Evolutionary conservation across 176 grass and related monocot species (phyloP).

Genomic region (Oryza officinalis): DNA sequence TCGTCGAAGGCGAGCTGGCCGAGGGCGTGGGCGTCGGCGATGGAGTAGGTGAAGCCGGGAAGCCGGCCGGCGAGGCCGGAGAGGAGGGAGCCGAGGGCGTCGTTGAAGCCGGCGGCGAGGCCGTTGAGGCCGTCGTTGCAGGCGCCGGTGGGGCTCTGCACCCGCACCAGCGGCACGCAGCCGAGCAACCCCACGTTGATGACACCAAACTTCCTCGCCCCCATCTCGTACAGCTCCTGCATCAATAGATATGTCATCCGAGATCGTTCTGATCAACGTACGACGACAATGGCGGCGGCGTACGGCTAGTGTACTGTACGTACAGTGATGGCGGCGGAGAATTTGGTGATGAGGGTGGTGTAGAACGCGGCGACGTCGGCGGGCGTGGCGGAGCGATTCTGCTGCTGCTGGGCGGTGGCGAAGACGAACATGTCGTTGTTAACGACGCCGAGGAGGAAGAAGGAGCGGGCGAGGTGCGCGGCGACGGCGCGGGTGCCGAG

Average conservation of each 20-base stretch:
- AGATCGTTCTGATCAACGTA: no score
- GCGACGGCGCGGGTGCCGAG: not conserved
- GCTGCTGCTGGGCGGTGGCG: not conserved
- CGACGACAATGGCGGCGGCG: no score
- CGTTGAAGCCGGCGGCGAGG: conserved; percentile 28
- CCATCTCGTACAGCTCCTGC: conserved; percentile 35
- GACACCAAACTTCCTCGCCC: conserved; percentile 43
- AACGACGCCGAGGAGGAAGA: conserved; percentile 32
- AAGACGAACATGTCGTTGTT: conserved; percentile 44
- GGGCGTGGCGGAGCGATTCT: not conserved
- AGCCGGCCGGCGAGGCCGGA: not conserved
- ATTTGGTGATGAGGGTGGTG: conserved; percentile 27
- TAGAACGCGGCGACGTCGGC: not conserved
- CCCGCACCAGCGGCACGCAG: conserved; percentile 12
- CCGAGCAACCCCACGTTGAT: conserved; percentile 28
- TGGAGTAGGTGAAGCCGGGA: conserved; percentile 6
- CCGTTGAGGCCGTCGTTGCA: conserved; percentile 11
- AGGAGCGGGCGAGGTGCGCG: conserved; percentile 20
- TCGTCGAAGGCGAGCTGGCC: not conserved
- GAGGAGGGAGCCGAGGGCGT: not conserved
- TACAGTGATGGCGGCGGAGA: conserved; percentile 23
- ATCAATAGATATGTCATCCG: no score
- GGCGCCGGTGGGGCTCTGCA: not conserved
- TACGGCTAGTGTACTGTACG: no score
- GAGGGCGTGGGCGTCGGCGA: conserved; percentile 17